Conservation (phyloP, 176 grass and related monocot species). For the Neostapfia colusana region DNA sequence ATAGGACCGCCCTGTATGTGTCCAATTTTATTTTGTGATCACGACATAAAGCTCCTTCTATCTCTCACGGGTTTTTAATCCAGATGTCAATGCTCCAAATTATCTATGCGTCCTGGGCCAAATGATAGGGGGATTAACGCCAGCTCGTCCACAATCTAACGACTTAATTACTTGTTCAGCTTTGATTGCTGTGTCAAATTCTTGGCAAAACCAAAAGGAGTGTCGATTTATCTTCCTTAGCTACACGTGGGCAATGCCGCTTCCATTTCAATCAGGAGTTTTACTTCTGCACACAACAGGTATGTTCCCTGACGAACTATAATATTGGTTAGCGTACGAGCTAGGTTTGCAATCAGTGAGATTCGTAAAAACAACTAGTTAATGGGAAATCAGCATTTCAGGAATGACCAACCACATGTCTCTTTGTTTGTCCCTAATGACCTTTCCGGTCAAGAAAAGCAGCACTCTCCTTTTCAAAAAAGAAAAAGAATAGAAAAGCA, state of each 20-base stretch:
- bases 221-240: neutral
- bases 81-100: slow-evolving; percentile 1
- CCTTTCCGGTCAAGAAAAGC: slow-evolving; percentile 5
- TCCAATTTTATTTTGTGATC: slow-evolving; percentile 10
- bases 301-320: slow-evolving; percentile 21
- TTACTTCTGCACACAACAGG: slow-evolving; percentile 20
- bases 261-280: slow-evolving; percentile 48
- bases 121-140: slow-evolving; percentile 19
- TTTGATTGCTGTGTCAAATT: slow-evolving; percentile 11
- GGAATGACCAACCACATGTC: neutral
- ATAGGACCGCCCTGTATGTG: slow-evolving; percentile 32
- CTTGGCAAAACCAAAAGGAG: neutral
- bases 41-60: slow-evolving; percentile 39
- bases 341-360: slow-evolving; percentile 20
- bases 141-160: neutral
- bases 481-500: neutral
- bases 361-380: neutral
- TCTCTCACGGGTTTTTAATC: slow-evolving; percentile 16
- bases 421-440: slow-evolving; percentile 11
- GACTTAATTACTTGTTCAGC: neutral
- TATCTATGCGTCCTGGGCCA: slow-evolving; percentile 16
- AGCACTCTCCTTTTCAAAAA: no score
- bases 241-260: neutral
- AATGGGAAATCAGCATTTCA: neutral
- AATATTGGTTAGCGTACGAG: slow-evolving; percentile 18